Conservation (phyloP, 2,329 filamentous ascomycete genomes). For the Diaporthe destruens region DNA sequence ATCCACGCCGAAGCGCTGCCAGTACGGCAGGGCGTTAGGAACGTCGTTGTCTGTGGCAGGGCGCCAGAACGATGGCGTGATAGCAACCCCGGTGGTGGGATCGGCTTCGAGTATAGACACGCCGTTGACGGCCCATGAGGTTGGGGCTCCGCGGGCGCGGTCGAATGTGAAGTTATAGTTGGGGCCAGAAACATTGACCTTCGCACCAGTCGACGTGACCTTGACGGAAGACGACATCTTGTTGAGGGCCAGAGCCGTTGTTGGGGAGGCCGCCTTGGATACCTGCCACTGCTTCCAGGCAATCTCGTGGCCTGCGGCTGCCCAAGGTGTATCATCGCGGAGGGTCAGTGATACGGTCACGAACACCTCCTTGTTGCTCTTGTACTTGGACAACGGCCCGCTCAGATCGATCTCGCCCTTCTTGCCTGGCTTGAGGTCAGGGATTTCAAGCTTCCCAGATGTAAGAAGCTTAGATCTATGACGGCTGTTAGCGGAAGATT, state of each 20-base stretch:
- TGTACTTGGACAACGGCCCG: conserved; percentile 45
- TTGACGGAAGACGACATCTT: conserved; percentile 44
- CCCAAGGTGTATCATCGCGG: conserved; percentile 62
- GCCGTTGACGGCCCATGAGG: conserved; percentile 55
- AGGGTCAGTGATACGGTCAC: conserved; percentile 60
- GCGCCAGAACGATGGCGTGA: conserved; percentile 69
- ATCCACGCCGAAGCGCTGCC: conserved; percentile 66
- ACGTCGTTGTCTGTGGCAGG: conserved; percentile 76
- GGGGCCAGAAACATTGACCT: conserved; percentile 48
- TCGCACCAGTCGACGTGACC: conserved; percentile 45
- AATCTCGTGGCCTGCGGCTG: conserved; percentile 64
- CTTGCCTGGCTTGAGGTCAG: conserved; percentile 55
- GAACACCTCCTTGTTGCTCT: conserved; percentile 55
- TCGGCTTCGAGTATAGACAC: conserved; percentile 52
- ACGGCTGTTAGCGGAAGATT: conserved; percentile 38
- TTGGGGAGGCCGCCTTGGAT: conserved; percentile 45
- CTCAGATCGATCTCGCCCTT: conserved; percentile 52
- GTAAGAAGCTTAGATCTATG: conserved; percentile 46
- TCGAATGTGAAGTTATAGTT: conserved; percentile 60
- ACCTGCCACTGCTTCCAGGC: conserved; percentile 66
- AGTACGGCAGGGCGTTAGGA: conserved; percentile 66
- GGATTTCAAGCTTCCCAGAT: conserved; percentile 56
- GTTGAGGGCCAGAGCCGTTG: conserved; percentile 27
- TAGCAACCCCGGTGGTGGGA: conserved; percentile 52
- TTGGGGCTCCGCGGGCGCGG: conserved; percentile 57